Conservation (phyloP, 139 green algal genomes). For the Choricystis sp. region DNA sequence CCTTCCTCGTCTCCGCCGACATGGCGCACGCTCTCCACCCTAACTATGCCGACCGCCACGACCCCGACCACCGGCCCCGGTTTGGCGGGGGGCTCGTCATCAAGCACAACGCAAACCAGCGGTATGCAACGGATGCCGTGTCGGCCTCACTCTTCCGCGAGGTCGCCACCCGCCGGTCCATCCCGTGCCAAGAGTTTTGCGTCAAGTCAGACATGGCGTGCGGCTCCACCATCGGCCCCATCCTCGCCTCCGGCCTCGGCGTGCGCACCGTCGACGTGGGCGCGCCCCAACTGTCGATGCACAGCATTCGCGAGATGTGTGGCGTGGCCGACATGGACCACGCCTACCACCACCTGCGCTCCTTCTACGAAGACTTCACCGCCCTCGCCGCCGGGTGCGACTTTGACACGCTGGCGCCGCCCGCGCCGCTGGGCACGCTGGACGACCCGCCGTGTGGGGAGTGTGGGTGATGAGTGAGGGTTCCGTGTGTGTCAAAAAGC, state of each 20-base stretch:
- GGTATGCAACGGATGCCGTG: slow-evolving; percentile 80
- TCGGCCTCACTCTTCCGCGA: slow-evolving; percentile 72
- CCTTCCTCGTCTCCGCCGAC: slow-evolving; percentile 74
- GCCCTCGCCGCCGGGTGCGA: slow-evolving; percentile 5
- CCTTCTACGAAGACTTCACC: slow-evolving; percentile 49
- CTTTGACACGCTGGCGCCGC: neutral
- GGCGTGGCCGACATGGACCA: slow-evolving; percentile 44
- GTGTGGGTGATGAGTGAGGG: neutral
- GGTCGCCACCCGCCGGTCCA: slow-evolving; percentile 26
- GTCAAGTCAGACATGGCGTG: slow-evolving; percentile 94
- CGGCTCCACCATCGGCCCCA: slow-evolving; percentile 94
- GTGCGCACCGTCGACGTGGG: slow-evolving; percentile 86
- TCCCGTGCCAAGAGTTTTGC: slow-evolving; percentile 62
- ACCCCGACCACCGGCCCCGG: slow-evolving; percentile 45
- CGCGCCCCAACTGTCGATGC: slow-evolving; percentile 68
- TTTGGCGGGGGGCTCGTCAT: slow-evolving; percentile 72
- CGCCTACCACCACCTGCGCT: slow-evolving; percentile 47
- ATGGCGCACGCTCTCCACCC: slow-evolving; percentile 95
- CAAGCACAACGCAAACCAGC: slow-evolving; percentile 94
- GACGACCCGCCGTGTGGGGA: neutral
- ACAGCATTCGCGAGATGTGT: slow-evolving; percentile 76
- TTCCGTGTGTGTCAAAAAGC: neutral
- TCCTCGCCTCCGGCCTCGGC: slow-evolving; percentile 57
- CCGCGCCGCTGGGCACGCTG: neutral
- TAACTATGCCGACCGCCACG: slow-evolving; percentile 61